Evolutionary conservation across 2,329 filamentous ascomycete genomes (phyloP), one percentile per base, ranked within the genome.

Genomic region (Sclerotinia trifoliorum): DNA sequence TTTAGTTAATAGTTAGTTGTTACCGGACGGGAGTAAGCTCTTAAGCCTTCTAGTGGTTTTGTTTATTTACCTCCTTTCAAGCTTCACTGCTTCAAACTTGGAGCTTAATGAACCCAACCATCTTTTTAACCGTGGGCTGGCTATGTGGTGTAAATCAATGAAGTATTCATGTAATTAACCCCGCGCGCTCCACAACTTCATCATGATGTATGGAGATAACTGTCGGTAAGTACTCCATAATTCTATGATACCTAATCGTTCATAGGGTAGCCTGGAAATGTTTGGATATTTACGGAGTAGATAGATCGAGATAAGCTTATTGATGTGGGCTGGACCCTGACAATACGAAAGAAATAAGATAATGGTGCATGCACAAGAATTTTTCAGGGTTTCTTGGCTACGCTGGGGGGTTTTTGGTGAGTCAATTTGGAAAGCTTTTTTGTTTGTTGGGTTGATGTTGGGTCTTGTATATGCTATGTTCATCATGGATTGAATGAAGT

Each of bases 271-370:
- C 29, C 52, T 8, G 54, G 1, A 35, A 15, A 35, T 56, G 29
- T 29, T 35, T 29, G 7, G 29, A 19, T 21, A n/a, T n/a, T n/a
- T n/a, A n/a, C n/a, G n/a, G n/a, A n/a, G n/a, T n/a, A n/a, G n/a
- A n/a, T n/a, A n/a, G n/a, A n/a, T n/a, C n/a, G 29, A 35, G 55
- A 57, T 57, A 57, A 57, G 55, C 55, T 57, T 57, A 24, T 56
- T 17, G 39, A 13, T 24, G 21, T n/a, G 21, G 54, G 19, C 32
- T 39, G 35, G 35, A 39, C 35, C 35, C 35, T 39, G 35, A 39
- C 35, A 6, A 13, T 39, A 39, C 21, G 11, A 39, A 56, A 11
- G 48, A 15, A 6, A n/a, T 13, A 8, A 29, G 2, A 5, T 5
- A n/a, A n/a, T n/a, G n/a, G 21, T 13, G 8, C 1, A 54, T 3